Conservation (phyloP, 2,329 filamentous ascomycete species). For the Didymella arachidicola region DNA sequence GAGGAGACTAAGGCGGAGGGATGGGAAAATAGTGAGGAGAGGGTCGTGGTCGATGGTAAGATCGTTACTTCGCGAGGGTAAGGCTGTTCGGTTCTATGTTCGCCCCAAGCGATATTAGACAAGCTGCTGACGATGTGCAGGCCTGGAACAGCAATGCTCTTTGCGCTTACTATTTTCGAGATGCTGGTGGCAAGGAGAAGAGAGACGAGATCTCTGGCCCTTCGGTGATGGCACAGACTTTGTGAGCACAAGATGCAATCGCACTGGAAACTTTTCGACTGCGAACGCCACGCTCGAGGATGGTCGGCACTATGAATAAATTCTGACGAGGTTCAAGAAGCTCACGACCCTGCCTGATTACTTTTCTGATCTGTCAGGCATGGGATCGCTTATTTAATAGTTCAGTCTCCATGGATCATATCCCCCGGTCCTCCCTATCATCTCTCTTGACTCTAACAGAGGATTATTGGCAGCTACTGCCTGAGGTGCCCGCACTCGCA, state of each 20-base stretch:
- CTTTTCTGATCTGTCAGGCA: too few relatives aligned
- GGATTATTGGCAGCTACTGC: too few relatives aligned
- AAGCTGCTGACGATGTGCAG: slow-evolving; percentile 20
- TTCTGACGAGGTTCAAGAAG: too few relatives aligned
- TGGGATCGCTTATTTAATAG: too few relatives aligned
- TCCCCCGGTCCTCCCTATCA: too few relatives aligned
- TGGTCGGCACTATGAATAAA: too few relatives aligned
- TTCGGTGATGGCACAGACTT: slow-evolving; percentile 51
- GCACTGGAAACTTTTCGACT: too few relatives aligned
- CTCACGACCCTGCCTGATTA: too few relatives aligned
- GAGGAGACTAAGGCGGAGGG: slow-evolving; percentile 39
- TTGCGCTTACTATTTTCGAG: slow-evolving; percentile 52
- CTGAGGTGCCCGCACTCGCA: too few relatives aligned
- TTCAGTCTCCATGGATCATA: too few relatives aligned
- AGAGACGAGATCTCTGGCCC: slow-evolving; percentile 60
- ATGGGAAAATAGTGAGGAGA: slow-evolving; percentile 49
- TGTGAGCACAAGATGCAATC: slow-evolving; percentile 19
- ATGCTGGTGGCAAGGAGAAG: slow-evolving; percentile 52
- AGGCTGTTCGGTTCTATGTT: slow-evolving; percentile 7
- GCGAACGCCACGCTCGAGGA: too few relatives aligned
- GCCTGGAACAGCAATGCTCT: slow-evolving; percentile 51
- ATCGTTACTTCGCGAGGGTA: slow-evolving; percentile 49
- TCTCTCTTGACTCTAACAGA: too few relatives aligned
- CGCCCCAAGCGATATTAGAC: not conserved
- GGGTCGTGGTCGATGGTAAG: slow-evolving; percentile 47